Conservation (phyloP, 1,139 yeast genomes). For the Hyphopichia buzzinii region DNA sequence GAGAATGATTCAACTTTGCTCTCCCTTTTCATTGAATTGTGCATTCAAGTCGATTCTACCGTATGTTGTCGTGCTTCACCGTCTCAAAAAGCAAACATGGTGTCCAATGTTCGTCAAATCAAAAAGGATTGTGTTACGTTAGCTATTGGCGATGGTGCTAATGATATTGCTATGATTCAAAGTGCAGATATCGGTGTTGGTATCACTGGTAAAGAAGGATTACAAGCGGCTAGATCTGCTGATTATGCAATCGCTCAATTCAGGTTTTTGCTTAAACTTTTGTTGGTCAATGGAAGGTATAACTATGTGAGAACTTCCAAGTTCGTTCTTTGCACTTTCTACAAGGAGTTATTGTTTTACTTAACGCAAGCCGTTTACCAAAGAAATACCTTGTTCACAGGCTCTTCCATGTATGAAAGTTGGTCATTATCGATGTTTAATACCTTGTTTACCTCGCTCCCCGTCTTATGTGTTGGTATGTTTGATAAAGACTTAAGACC, state of each 20-base stretch:
- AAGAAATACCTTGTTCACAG: constrained; percentile 83
- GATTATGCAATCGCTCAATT: constrained; percentile 97
- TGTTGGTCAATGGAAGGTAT: constrained; percentile 93
- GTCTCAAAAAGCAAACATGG: constrained; percentile 92
- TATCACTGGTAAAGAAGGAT: constrained; percentile 93
- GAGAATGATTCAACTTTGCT: constrained; percentile 71
- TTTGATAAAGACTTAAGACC: constrained; percentile 90
- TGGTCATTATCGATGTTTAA: constrained; percentile 98
- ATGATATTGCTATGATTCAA: constrained; percentile 98
- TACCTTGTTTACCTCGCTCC: constrained; percentile 88
- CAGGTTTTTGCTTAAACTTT: constrained; percentile 72
- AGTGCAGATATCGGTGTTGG: constrained; percentile 98
- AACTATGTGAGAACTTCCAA: constrained; percentile 90
- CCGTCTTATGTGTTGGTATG: constrained; percentile 92
- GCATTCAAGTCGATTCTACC: constrained; percentile 85
- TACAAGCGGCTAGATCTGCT: constrained; percentile 93
- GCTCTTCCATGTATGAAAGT: constrained; percentile 88
- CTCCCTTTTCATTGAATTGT: constrained; percentile 76
- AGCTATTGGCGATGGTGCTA: constrained; percentile 99
- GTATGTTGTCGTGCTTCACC: constrained; percentile 97
- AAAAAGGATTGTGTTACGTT: constrained; percentile 72
- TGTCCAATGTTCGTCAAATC: constrained; percentile 65
- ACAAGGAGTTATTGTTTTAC: constrained; percentile 88
- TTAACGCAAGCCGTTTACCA: constrained; percentile 87
- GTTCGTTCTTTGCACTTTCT: constrained; percentile 89